Evolutionary conservation across 1,139 yeast species (phyloP).

Genomic region (Casaregolazyma lundiana): DNA sequence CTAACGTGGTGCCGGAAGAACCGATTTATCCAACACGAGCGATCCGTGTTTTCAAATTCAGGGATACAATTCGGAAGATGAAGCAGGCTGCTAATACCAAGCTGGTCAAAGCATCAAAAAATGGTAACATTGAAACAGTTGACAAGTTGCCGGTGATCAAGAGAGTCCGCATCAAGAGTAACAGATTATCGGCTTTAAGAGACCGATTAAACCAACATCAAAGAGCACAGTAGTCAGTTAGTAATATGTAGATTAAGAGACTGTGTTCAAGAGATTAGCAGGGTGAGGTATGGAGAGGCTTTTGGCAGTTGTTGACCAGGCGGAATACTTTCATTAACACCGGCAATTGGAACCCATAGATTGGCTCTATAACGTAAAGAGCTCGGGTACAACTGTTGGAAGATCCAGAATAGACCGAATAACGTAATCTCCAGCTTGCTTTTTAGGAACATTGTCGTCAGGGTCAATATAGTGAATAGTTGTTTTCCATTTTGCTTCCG

Average conservation of each 20-base stretch:
- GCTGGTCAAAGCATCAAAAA: no score
- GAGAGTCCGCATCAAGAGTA: neutral
- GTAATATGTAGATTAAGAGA: neutral
- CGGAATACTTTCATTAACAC: neutral
- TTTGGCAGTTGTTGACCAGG: no score
- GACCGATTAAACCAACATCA: neutral
- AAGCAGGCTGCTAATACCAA: conserved; percentile 2
- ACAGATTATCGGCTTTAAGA: neutral
- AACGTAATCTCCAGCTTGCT: conserved; percentile 41
- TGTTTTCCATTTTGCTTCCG: conserved; percentile 43
- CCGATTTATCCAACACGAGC: neutral
- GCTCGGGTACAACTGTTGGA: conserved; percentile 45
- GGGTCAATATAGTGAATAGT: conserved; percentile 59
- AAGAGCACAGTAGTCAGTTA: neutral
- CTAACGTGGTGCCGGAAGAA: neutral
- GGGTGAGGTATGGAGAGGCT: no score
- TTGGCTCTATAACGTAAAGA: conserved; percentile 30
- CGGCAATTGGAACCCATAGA: neutral
- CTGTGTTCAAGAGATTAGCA: neutral
- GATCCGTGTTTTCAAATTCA: conserved; percentile 1
- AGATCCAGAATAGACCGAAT: conserved; percentile 47
- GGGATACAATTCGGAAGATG: conserved; percentile 4
- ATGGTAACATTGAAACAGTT: neutral
- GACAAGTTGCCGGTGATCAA: neutral
- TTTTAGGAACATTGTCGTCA: conserved; percentile 37